Evolutionary conservation across 108 stramenopile genomes (phyloP), one percentile per base, ranked within the genome.

Genomic region (Nitzschia sp.): DNA sequence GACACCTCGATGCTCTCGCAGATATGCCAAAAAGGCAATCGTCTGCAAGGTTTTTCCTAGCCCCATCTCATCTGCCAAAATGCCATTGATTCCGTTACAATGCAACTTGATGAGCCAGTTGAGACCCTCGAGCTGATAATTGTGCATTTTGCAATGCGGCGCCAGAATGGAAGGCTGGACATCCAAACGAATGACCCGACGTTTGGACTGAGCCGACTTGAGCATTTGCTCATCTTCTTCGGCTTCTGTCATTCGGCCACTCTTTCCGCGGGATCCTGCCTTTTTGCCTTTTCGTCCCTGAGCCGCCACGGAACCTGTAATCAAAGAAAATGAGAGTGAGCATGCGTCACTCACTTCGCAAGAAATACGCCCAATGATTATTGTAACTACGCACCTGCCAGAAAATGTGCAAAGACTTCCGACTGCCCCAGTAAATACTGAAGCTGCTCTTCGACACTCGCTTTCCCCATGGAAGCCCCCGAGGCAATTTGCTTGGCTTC

Each of bases 91-190:
- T 36, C 97, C 97, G 59, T 97, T 95, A 79, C 98, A 98, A 77
- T 99, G 96, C 38, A 98, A 87, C 66, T 97, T 97, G 81, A 99
- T 97, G 74, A 99, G 72, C 99, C 99, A 99, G 77, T 98, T 99
- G 64, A 99, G 81, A 31, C 99, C 99, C 82, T 98, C 99, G 29
- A 99, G 75, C 78, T 99, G 99, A 77, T 99, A 99, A 23, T 76
- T 76, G 57, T 98, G 96, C 97, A 99, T 97, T 31, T 85, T 94
- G 60, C 97, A 96, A 46, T 86, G 76, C 13, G 42, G 28, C 18
- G 90, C 83, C 46, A 97, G 68, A 63, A 73, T 72, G 32, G 70
- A 64, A n/a, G 99, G 99, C 79, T 99, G 99, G 60, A 78, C 67
- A 61, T 88, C 80, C 51, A 99, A 70, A 55, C 98, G 90, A 47